These are phyloP conservation scores for Apiospora phragmitis DNA, from an alignment of 2,329 filamentous ascomycete genomes.

Conservation along the genomic window DNA sequence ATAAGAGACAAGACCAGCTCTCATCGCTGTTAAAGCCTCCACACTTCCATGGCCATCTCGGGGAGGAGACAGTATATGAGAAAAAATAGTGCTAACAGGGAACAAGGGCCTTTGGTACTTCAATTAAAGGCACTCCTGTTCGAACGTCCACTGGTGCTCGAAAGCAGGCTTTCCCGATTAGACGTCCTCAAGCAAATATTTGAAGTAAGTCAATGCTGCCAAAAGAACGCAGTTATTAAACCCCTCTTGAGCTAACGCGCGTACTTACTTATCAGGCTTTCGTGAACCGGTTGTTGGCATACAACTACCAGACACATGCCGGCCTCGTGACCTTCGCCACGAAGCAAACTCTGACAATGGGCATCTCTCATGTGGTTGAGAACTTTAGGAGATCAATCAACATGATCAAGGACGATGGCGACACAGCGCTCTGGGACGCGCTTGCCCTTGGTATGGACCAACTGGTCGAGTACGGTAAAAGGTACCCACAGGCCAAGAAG, in stretches of 20 bases:
- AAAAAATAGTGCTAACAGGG: neutral
- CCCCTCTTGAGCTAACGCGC: neutral
- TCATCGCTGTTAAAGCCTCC: neutral
- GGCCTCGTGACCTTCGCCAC: neutral
- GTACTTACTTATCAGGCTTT: neutral
- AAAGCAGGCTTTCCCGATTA: neutral
- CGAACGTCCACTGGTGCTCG: rapidly evolving
- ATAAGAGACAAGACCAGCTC: neutral
- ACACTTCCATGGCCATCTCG: neutral
- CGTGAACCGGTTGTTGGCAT: neutral
- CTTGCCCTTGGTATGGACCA: neutral
- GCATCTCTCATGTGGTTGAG: neutral
- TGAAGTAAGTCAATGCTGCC: neutral
- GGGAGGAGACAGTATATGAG: neutral
- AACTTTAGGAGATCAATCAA: neutral
- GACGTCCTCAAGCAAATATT: neutral
- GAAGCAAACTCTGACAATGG: neutral
- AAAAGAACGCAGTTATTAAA: neutral
- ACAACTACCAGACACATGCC: neutral
- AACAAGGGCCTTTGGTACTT: neutral
- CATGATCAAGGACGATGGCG: neutral
- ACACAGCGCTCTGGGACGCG: neutral
- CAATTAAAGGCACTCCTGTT: neutral
- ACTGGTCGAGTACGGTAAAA: neutral
- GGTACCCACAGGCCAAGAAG: neutral